phyloP scores from a whole-genome alignment of 805 yeast genomes.

The Limtongia smithiae region DNA sequence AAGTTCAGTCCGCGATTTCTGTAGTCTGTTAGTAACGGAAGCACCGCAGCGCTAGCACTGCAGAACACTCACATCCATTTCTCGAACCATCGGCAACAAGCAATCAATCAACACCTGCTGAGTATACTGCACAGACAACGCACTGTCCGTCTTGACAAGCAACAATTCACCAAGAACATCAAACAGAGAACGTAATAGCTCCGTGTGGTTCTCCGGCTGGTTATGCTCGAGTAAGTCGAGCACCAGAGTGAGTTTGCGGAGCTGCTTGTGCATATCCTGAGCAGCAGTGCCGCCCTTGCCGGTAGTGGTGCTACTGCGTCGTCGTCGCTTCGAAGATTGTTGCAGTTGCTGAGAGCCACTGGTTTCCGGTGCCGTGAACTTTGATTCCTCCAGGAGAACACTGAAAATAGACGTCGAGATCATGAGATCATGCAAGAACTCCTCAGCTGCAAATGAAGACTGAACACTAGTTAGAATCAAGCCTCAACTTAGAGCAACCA shows the following conservation, averaged over 20 bases:
- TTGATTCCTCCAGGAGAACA: conserved; percentile 9
- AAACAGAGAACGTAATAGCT: conserved; percentile 37
- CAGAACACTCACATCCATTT: conserved; percentile 35
- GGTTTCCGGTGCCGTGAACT: background rate
- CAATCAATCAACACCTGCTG: conserved; percentile 88
- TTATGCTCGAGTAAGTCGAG: conserved; percentile 71
- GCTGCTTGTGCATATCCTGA: conserved; percentile 3
- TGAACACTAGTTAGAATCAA: too few species aligned
- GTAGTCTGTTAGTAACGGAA: background rate
- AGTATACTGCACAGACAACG: conserved; percentile 82
- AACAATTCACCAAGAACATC: conserved; percentile 41
- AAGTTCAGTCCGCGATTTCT: conserved; percentile 46
- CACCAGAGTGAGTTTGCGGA: conserved; percentile 65
- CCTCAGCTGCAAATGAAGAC: too few species aligned
- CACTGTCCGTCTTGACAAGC: conserved; percentile 82
- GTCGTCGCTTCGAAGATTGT: conserved; percentile 64
- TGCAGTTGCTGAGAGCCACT: background rate
- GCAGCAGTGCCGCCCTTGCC: conserved; percentile 40
- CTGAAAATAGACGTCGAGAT: conserved; percentile 49
- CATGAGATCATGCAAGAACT: background rate
- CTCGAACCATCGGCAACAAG: conserved; percentile 64
- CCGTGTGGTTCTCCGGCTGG: conserved; percentile 33
- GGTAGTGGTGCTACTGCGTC: conserved; percentile 64
- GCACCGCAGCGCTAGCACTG: conserved; percentile 24
- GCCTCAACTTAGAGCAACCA: background rate